Evolutionary conservation across 257 asterid species (phyloP), one percentile per base, ranked within the genome.

Genomic region (Linderniella brevidens): DNA sequence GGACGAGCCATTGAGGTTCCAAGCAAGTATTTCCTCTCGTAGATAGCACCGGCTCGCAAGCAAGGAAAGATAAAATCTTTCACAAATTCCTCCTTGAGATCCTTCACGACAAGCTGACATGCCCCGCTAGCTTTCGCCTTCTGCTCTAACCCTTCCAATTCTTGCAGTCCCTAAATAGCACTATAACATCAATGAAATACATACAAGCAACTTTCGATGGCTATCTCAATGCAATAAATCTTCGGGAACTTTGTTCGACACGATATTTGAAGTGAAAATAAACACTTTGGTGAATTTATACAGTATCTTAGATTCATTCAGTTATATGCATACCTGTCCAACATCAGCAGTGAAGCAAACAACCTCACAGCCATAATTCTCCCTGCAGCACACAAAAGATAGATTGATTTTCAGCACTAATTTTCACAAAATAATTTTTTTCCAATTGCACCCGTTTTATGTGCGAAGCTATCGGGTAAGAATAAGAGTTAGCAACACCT

Each of bases 1-100:
- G 95, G 98, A 38, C 95, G 95, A 60, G 98, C 95, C 95, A 88
- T 88, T 58, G 98, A 80, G 51, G 98, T 88, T 46, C 95, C 94
- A 17, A 88, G 93, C 69, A 88, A 66, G 74, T 84, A 84, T 66
- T 85, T 88, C 46, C 98, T 76, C 69, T 88, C 94, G 66, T 84
- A 88, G 64, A 84, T 57, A 39, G 98, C 94, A 58, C 95, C 98
- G 29, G 95, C 98, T 55, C 86, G 78, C 62, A 88, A 66, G 68
- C 98, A 88, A 41, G 95, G 98, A 68, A 78, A 88, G 55, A 80
- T 79, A 49, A 60, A 88, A 65, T 88, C 98, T 61, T 54, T 80
- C 39, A 84, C 98, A 60, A 88, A 88, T 75, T 88, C 98, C 66
- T 84, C 93, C 73, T 78, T 72, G 69, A 88, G 61, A 69, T 88